phyloP scores from a whole-genome alignment of 208 protist species.

The Leishmania braziliensis region DNA sequence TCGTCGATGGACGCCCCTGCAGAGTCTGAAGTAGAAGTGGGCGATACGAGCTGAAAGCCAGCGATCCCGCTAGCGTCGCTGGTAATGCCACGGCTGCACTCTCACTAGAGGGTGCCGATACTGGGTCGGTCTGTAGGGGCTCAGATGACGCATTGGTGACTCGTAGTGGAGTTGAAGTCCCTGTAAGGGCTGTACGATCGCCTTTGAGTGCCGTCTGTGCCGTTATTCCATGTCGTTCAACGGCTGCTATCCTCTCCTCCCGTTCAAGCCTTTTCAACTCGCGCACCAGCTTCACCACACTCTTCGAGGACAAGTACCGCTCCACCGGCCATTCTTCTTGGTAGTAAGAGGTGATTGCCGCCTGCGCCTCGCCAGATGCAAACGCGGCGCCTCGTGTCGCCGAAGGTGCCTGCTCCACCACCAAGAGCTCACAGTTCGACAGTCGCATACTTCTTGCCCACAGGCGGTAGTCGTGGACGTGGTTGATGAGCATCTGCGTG shows the following conservation, averaged over 20 bases:
- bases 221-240: background rate
- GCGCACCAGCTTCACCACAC: conserved; percentile 9
- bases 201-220: background rate
- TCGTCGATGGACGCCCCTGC: background rate
- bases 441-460: conserved; percentile 3
- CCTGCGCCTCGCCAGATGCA: background rate
- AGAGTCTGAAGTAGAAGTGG: background rate
- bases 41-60: background rate
- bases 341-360: conserved; percentile 4
- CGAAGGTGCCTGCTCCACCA: conserved; percentile 14
- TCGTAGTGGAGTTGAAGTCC: background rate
- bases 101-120: background rate
- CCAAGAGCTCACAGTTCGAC: conserved; percentile 14
- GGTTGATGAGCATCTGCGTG: conserved; percentile 12
- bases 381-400: conserved; percentile 1
- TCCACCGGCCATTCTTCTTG: conserved; percentile 9
- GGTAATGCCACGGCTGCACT: background rate
- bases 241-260: conserved; percentile 6
- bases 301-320: conserved; percentile 3
- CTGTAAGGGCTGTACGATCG: background rate
- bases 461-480: conserved; percentile 15
- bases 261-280: conserved; percentile 9
- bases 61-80: background rate
- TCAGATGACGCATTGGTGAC: background rate
- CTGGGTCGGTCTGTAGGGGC: background rate